Conservation (phyloP, 2,329 filamentous ascomycete genomes). For the Aspergillus sp. region DNA sequence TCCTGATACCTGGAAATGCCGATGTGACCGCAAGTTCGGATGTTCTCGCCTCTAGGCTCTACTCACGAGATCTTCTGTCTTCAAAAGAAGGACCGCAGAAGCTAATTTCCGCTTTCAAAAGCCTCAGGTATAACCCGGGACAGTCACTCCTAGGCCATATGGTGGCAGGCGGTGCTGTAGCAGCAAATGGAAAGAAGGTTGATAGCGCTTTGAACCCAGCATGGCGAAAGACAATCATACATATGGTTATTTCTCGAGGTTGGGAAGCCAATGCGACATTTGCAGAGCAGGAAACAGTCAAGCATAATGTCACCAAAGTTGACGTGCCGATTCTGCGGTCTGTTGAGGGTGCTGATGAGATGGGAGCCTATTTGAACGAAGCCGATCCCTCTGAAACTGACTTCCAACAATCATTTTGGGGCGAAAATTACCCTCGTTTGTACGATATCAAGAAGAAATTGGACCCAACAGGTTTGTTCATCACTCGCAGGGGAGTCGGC, state of each 20-base stretch:
- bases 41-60: constrained; percentile 31
- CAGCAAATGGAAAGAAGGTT: constrained; percentile 32
- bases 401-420: constrained; percentile 39
- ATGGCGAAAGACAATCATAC: constrained; percentile 39
- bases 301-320: constrained; percentile 29
- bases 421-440: constrained; percentile 25
- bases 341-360: constrained; percentile 12
- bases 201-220: constrained; percentile 38
- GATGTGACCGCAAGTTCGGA: constrained; percentile 22
- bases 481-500: constrained; percentile 16
- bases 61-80: constrained; percentile 25
- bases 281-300: constrained; percentile 29
- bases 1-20: constrained; percentile 14
- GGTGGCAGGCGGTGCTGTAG: constrained; percentile 32
- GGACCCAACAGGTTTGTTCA: constrained; percentile 27
- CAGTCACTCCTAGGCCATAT: constrained; percentile 21
- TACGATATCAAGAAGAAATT: constrained; percentile 25
- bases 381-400: constrained; percentile 36
- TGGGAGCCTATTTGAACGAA: constrained; percentile 35
- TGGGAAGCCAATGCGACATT: constrained; percentile 22
- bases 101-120: constrained; percentile 36
- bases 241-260: constrained; percentile 24
- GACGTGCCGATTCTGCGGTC: constrained; percentile 16
- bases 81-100: constrained; percentile 15
- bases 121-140: constrained; percentile 6